Base-by-base conservation (phyloP, 225 moss, liverwort and hornwort species). In the Pseudisothecium myosuroides region DNA sequence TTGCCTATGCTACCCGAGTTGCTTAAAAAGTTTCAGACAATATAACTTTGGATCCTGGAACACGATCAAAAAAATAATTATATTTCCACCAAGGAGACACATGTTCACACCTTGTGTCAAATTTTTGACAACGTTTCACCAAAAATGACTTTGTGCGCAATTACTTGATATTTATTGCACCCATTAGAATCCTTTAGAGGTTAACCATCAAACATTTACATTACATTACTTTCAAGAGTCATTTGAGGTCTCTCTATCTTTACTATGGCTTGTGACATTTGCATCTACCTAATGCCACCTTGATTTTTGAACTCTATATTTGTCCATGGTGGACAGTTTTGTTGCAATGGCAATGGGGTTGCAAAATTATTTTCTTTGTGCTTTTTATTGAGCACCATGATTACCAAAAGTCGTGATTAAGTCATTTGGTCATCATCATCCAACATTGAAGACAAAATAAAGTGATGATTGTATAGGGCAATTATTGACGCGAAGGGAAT, bases 121-220 rank as follows among this genome's bases (percentile, higher is more conserved):
- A 74, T 1, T 31, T 29, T 74, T 3, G 2, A 11, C 0, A 74
- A 11, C 6, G 18, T 47, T 0, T 0, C 0, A 47, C 2, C 17
- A 6, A 47, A 29, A 11, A 29, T 18, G 6, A 17, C 24, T 41
- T 69, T 1, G 1, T 39, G 14, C 1, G 2, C 14, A 69, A 39
- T 4, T 8, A 13, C 2, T 4, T 0, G 0, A 69, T 0, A 39
- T 7, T 8, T 39, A 1, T 69, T 24, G 14, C 1, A 5, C 4
- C 14, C 4, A 2, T 14, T 69, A 14, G 0, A 14, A 2, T 41
- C 41, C 14, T 22, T 24, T 24, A 39, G 0, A 0, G 4, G 4
- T 7, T n/a, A 13, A 68, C 39, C 39, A 68, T 68, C 4, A 39
- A 7, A 23, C 13, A 23, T 7, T 68, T 4, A 22, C 0, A 0